Evolutionary conservation across 169 alveolate species (phyloP).

Genomic region (Plasmodium inui): DNA sequence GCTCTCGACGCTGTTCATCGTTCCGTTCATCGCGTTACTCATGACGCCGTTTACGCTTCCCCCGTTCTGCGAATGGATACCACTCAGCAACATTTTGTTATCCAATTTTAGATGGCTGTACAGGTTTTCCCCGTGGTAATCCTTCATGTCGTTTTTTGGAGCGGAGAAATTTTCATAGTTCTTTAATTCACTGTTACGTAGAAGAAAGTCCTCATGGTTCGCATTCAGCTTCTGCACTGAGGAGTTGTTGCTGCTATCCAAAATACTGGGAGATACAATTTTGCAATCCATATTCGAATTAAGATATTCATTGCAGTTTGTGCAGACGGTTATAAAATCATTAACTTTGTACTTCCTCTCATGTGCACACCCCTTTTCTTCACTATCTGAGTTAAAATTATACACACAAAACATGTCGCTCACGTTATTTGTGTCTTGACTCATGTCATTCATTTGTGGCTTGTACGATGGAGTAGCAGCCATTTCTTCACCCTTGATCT

Average conservation of each 20-base stretch:
- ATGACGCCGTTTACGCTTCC: not conserved
- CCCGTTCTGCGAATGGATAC: not conserved
- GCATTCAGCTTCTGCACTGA: slow-evolving; percentile 5
- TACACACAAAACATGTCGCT: slow-evolving; percentile 26
- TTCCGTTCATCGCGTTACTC: not conserved
- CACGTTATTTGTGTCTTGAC: slow-evolving; percentile 38
- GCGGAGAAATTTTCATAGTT: slow-evolving; percentile 19
- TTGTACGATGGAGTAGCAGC: slow-evolving; percentile 11
- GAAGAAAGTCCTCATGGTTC: slow-evolving; percentile 27
- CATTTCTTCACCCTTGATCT: not conserved
- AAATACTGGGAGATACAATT: slow-evolving; percentile 19
- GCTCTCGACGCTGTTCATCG: not conserved
- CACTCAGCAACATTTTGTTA: not conserved
- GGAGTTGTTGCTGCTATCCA: slow-evolving; percentile 1
- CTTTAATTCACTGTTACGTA: slow-evolving; percentile 10
- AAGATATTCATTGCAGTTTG: slow-evolving; percentile 54
- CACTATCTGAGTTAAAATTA: slow-evolving; percentile 66
- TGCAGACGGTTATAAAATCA: slow-evolving; percentile 68
- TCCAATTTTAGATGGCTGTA: slow-evolving; percentile 10
- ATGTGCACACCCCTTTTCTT: slow-evolving; percentile 56
- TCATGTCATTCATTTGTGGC: slow-evolving; percentile 36
- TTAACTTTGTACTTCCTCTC: slow-evolving; percentile 51
- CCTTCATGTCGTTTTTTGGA: slow-evolving; percentile 13
- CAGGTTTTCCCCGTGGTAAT: slow-evolving; percentile 3
- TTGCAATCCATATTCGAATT: slow-evolving; percentile 57